Evolutionary conservation across 2,329 filamentous ascomycete genomes (phyloP).

Genomic region (Paecilomyces sp.): DNA sequence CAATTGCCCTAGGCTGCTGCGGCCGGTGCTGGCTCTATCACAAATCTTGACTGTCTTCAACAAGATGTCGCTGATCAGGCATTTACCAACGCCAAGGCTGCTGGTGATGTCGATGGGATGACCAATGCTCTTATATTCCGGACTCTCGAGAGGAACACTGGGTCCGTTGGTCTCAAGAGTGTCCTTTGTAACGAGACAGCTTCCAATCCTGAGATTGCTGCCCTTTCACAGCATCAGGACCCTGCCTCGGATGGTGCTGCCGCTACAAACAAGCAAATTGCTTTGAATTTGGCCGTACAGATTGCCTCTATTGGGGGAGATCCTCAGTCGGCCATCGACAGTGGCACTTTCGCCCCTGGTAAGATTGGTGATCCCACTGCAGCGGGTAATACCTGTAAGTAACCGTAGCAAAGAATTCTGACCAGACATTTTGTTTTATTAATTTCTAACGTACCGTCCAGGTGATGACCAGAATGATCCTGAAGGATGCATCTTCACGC

Average conservation of each 20-base stretch:
- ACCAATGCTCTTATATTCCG: conserved; percentile 48
- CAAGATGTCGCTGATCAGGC: conserved; percentile 52
- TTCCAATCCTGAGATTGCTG: conserved; percentile 59
- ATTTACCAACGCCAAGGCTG: conserved; percentile 53
- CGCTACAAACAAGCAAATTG: conserved; percentile 54
- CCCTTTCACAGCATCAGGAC: conserved; percentile 60
- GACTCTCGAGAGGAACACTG: conserved; percentile 55
- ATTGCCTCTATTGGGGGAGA: conserved; percentile 57
- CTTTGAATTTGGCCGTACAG: conserved; percentile 53
- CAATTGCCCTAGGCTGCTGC: conserved; percentile 31
- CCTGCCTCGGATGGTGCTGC: conserved; percentile 53
- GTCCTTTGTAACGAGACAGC: conserved; percentile 51
- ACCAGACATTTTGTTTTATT: background rate
- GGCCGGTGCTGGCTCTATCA: conserved; percentile 42
- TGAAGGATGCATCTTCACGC: conserved; percentile 49
- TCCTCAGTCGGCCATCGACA: conserved; percentile 53
- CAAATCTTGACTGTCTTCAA: conserved; percentile 53
- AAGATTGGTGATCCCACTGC: conserved; percentile 45
- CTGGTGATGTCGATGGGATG: conserved; percentile 47
- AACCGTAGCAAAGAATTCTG: background rate
- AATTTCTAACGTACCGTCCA: background rate
- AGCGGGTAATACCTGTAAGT: conserved; percentile 45
- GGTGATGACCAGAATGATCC: conserved; percentile 39
- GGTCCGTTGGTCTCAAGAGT: conserved; percentile 49
- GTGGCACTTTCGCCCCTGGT: conserved; percentile 58